Evolutionary conservation across 2,329 filamentous ascomycete genomes (phyloP).

Genomic region (Hymenoscyphus linearis): DNA sequence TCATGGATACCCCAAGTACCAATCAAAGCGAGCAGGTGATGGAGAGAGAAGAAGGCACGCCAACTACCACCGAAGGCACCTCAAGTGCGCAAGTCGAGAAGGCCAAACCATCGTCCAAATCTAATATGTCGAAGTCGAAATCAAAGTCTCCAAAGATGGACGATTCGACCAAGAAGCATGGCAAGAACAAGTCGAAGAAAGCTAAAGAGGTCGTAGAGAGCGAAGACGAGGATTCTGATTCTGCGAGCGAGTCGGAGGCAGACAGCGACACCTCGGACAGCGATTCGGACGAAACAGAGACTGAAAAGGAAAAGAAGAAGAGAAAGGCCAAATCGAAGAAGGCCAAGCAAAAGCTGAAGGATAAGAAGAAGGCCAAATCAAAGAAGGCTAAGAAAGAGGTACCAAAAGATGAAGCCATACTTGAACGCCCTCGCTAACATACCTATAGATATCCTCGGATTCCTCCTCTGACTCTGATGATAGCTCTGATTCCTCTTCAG

Average conservation of each 20-base stretch:
- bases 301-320: conserved; percentile 31
- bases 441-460: conserved; percentile 24
- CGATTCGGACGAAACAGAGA: conserved; percentile 24
- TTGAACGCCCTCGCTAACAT: conserved; percentile 10
- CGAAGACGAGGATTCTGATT: conserved; percentile 20
- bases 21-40: conserved; percentile 11
- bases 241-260: conserved; percentile 16
- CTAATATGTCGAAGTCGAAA: conserved; percentile 12
- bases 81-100: conserved; percentile 7
- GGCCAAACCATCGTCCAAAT: neutral
- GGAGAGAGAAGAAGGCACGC: conserved; percentile 8
- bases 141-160: conserved; percentile 11
- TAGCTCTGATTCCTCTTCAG: conserved; percentile 21
- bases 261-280: conserved; percentile 16
- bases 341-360: conserved; percentile 31
- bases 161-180: conserved; percentile 14
- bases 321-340: conserved; percentile 32
- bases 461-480: conserved; percentile 32
- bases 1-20: conserved; percentile 14
- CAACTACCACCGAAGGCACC: conserved; percentile 1
- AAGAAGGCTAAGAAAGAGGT: conserved; percentile 35
- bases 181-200: conserved; percentile 25
- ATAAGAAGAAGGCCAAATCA: conserved; percentile 36
- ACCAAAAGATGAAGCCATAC: conserved; percentile 11
- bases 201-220: conserved; percentile 20